Percentiles rank a stretch among this genome's conserved stretches.
Evolutionary conservation across 23 red algal species (phyloP).

Genomic region (Gracilariopsis chorda): DNA sequence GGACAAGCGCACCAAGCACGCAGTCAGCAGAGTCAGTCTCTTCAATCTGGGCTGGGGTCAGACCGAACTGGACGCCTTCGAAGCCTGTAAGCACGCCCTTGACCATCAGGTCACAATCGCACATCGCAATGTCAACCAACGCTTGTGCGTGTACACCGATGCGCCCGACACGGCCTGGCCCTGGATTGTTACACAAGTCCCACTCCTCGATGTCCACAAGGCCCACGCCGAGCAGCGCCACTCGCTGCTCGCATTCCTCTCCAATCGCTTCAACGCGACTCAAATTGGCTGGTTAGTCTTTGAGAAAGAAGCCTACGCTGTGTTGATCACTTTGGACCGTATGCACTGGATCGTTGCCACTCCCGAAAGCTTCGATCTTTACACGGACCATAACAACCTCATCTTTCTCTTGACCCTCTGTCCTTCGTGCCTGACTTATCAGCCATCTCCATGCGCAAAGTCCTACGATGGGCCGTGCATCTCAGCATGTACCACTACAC

Average conservation of each 20-base stretch:
- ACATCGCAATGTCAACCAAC: conserved; percentile 9
- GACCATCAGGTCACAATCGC: neutral
- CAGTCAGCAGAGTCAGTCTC: neutral
- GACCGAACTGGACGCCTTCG: conserved; percentile 8
- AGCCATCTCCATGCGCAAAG: conserved; percentile 6
- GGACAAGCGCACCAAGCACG: conserved; percentile 45
- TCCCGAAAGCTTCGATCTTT: neutral
- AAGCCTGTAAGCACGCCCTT: conserved; percentile 15
- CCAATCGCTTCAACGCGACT: conserved; percentile 19
- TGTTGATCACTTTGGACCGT: neutral
- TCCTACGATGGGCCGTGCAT: conserved; percentile 9
- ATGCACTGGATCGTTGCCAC: conserved; percentile 34
- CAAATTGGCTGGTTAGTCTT: conserved; percentile 36
- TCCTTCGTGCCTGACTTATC: conserved; percentile 35
- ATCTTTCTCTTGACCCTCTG: conserved; percentile 49
- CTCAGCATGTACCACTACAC: conserved; percentile 50
- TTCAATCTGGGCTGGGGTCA: neutral
- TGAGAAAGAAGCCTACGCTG: conserved; percentile 40
- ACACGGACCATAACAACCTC: conserved; percentile 53
- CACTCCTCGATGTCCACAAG: neutral
- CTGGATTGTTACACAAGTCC: conserved; percentile 35
- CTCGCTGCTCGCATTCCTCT: neutral
- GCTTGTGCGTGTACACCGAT: conserved; percentile 48
- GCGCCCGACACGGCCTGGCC: conserved; percentile 25
- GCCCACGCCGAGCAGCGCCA: neutral